phyloP scores from a whole-genome alignment of 129 eudicot species.

The Helianthus tuberosus region DNA sequence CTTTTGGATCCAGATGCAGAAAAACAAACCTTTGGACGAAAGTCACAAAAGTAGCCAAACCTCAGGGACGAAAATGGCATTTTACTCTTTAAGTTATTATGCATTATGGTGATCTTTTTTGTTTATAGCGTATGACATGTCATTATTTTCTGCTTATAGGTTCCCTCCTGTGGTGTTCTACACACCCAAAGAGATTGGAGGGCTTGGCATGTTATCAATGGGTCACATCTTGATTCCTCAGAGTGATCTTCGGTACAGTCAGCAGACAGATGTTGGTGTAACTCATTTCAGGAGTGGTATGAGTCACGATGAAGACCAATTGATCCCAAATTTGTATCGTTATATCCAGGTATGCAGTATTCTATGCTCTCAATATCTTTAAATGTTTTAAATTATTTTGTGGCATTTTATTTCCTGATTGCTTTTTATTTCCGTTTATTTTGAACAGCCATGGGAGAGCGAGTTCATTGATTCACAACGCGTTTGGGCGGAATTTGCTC shows the following conservation, averaged over 20 bases:
- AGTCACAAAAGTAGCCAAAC: too few relatives aligned
- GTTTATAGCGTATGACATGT: background rate
- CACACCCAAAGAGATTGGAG: slow-evolving; percentile 99
- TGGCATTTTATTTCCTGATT: slow-evolving; percentile 5
- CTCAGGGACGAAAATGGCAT: too few relatives aligned
- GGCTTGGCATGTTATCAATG: slow-evolving; percentile 98
- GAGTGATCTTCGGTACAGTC: slow-evolving; percentile 94
- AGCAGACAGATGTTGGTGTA: slow-evolving; percentile 97
- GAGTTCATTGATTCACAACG: slow-evolving; percentile 98
- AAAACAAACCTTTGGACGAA: too few relatives aligned
- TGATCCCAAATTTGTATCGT: slow-evolving; percentile 96
- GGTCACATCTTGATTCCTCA: slow-evolving; percentile 98
- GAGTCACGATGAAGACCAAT: slow-evolving; percentile 99
- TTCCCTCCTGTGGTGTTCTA: slow-evolving; percentile 98
- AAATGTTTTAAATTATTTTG: background rate
- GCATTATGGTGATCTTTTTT: background rate
- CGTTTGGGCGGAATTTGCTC: slow-evolving; percentile 99
- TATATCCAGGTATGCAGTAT: slow-evolving; percentile 87
- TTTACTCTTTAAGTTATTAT: too few relatives aligned
- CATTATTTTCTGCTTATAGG: slow-evolving; percentile 35
- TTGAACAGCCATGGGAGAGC: slow-evolving; percentile 94
- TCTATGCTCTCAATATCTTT: background rate
- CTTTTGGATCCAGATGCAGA: too few relatives aligned
- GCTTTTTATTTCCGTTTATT: background rate
- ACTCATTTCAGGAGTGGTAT: slow-evolving; percentile 99